phyloP scores from a whole-genome alignment of 176 grass and related monocot species.

The Pontederia paniculata region DNA sequence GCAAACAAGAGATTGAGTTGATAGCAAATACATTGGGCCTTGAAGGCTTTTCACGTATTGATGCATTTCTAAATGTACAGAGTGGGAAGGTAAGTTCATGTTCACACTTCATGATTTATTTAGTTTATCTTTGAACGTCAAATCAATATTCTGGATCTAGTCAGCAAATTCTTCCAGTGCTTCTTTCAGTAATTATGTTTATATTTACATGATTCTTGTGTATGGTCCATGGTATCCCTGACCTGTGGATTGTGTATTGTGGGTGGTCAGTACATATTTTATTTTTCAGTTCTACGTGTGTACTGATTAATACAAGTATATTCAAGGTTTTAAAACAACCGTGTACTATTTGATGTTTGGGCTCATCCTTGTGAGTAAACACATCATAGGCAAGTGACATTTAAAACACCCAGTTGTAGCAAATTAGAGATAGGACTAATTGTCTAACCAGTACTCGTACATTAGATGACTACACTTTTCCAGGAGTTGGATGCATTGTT shows the following conservation, averaged over 20 bases:
- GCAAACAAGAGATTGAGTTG: conserved; percentile 52
- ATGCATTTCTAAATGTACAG: conserved; percentile 70
- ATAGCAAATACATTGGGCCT: conserved; percentile 59
- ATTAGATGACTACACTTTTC: background rate
- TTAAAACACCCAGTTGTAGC: no score
- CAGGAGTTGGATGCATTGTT: background rate
- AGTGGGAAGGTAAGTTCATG: conserved; percentile 53
- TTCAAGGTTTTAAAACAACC: background rate
- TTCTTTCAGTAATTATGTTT: no score
- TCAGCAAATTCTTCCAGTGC: background rate
- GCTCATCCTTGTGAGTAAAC: no score
- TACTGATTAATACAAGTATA: conserved; percentile 1
- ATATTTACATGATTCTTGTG: no score
- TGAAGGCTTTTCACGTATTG: conserved; percentile 79
- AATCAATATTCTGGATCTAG: background rate
- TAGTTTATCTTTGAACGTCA: background rate
- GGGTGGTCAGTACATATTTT: no score
- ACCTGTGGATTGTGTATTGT: no score
- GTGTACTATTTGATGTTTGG: no score
- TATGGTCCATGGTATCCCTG: no score
- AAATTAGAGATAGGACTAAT: no score
- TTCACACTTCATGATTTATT: background rate
- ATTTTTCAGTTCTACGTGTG: background rate
- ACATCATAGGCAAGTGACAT: no score
- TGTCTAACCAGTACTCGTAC: no score